Evolutionary conservation across 2,329 filamentous ascomycete species (phyloP), one percentile per base, ranked within the genome.

Genomic region (Ophidiomyces ophidiicola): DNA sequence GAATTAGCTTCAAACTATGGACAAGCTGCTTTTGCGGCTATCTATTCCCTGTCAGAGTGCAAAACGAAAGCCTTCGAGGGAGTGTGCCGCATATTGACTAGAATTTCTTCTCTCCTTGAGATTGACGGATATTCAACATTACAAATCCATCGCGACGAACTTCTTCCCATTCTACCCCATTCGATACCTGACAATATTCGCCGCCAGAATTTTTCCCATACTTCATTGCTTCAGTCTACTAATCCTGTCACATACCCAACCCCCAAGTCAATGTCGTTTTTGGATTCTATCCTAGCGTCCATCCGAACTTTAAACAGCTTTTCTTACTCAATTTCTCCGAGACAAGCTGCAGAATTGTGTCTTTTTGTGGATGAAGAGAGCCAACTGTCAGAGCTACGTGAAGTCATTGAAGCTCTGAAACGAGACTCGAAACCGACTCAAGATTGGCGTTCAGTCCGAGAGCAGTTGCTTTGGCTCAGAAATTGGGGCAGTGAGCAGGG

Each of bases 401-500:
- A 60, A 38, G 61, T 75, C n/a, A 53, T 79, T 5, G 63, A 68
- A 32, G 59, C 60, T 2, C 57, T 71, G 17, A 48, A 58, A 8
- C 60, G 58, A 6, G 55, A 66, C 17, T 61, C 63, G 34, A 62
- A 56, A 30, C 60, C 67, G 39, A 62, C 63, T 8, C 58, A 65
- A 20, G 57, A 66, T 39, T 76, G 72, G 72, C 52, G 48, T 24
- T 53, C 52, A 6, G 62, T 67, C 14, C 63, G 74, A 35, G 53
- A 60, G 5, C 67, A 69, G 46, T 47, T 80, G 8, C 56, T 76
- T 5, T 79, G 75, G 75, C 62, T 79, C 5, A 72, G 70, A 59
- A 66, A 69, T 46, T 79, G 76, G 76, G 68, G 67, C 17, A 59
- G 61, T 25, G 53, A 60, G 32, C 46, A 50, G 15, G 31, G 39